Base-by-base conservation (phyloP, 2,329 filamentous ascomycete genomes). In the Myriosclerotinia duriaeana region DNA sequence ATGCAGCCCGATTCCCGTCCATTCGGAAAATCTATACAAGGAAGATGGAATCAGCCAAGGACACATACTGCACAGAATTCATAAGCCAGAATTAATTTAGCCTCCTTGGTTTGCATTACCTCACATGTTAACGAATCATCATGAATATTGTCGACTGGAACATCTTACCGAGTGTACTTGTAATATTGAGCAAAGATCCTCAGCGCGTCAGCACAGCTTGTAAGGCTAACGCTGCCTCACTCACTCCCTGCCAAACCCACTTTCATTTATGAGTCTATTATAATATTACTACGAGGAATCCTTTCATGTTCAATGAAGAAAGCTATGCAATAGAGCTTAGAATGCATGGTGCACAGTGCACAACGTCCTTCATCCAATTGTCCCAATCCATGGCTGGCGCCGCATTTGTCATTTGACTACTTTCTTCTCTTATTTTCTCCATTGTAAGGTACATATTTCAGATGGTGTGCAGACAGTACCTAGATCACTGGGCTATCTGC, bases 301-400 rank as follows among this genome's bases (percentile, higher is more conserved):
- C 38, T 63, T 66, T 34, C 22, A 58, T 14, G 26, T 65, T 58
- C 42, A 15, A 65, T 26, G 30, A 26, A 48, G 40, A 50, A 62
- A 36, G 56, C 66, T 52, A 66, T 68, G 68, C 56, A 66, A 58
- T 64, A 50, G 48, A 53, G 66, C 66, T 63, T 52, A 58, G 65
- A 68, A 66, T 69, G 66, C 67, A 67, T n/a, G 66, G 67, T 71
- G 69, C 71, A 64, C 67, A 68, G 61, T 68, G 69, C 67, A 64
- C 67, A 53, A 34, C 56, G 42, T 65, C 62, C 62, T 50, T 65
- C 62, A 46, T 65, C 44, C 53, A 48, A 59, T 56, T 58, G 53
- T 26, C 26, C 30, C 30, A 56, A 65, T 46, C 53, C 40, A 55
- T 58, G 62, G 62, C 40, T 26, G 34, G 53, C 62, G 62, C 54